phyloP scores from a whole-genome alignment of 306 rosid species.

The Casuarina equisetifolia region DNA sequence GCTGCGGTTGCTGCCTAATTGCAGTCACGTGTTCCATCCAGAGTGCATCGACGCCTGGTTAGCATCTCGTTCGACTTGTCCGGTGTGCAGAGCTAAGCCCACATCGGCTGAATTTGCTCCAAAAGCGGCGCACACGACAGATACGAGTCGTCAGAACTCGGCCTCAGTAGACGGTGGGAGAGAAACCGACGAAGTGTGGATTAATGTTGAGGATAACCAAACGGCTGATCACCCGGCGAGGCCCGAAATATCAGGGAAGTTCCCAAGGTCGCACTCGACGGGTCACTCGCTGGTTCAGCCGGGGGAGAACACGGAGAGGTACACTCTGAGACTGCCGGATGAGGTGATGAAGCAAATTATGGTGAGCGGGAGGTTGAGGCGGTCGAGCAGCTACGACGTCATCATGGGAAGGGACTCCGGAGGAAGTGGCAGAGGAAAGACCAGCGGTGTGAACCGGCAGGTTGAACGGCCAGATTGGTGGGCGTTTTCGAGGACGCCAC shows the following conservation, averaged over 20 bases:
- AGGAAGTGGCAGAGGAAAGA: conserved; percentile 40
- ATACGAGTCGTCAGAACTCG: too few species aligned
- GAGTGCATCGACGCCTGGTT: too few species aligned
- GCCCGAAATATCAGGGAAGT: conserved; percentile 15
- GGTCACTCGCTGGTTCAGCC: conserved; percentile 58
- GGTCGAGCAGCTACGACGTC: conserved; percentile 46
- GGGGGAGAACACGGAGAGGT: conserved; percentile 47
- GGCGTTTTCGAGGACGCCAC: conserved; percentile 20
- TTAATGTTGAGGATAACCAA: neutral
- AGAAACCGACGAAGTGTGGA: too few species aligned
- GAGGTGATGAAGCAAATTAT: conserved; percentile 53
- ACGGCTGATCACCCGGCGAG: neutral
- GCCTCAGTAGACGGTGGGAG: too few species aligned
- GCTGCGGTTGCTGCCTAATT: too few species aligned
- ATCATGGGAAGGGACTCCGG: conserved; percentile 6
- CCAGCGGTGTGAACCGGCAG: conserved; percentile 21
- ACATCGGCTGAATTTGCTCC: too few species aligned
- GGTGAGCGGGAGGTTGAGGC: conserved; percentile 40
- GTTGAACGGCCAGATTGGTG: conserved; percentile 25
- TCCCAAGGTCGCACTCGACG: conserved; percentile 63
- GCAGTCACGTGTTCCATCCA: too few species aligned
- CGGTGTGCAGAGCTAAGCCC: too few species aligned
- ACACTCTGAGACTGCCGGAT: conserved; percentile 52
- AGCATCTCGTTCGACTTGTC: too few species aligned
- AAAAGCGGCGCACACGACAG: too few species aligned